Percentiles rank a stretch among this genome's conserved stretches.
Conservation (phyloP, 352 stramenopile genomes). For the Peronospora belbahrii region DNA sequence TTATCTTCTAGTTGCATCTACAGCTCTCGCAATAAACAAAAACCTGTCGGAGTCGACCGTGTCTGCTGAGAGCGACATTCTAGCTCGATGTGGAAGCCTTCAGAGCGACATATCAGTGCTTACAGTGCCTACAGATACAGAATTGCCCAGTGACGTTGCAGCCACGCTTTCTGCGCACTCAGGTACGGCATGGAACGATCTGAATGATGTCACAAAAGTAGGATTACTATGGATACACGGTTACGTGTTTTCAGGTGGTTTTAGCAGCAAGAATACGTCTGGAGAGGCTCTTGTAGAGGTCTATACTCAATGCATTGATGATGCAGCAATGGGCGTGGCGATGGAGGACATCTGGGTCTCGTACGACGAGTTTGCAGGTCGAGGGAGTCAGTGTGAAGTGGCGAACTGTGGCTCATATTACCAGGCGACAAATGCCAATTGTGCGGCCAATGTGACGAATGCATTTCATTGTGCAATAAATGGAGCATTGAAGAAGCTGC, state of each 20-base stretch:
- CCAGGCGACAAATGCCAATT: constrained; percentile 30
- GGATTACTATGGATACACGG: constrained; percentile 41
- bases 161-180: constrained; percentile 13
- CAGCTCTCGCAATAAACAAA: constrained; percentile 10
- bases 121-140: not conserved
- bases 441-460: constrained; percentile 12
- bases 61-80: constrained; percentile 19
- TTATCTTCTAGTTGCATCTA: constrained; percentile 10
- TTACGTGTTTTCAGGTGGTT: constrained; percentile 32
- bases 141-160: constrained; percentile 17
- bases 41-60: not conserved
- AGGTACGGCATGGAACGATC: constrained; percentile 17
- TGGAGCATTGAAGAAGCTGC: constrained; percentile 2
- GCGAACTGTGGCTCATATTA: constrained; percentile 28
- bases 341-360: constrained; percentile 34
- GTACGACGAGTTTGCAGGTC: constrained; percentile 17
- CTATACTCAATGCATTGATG: constrained; percentile 28
- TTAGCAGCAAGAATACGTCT: constrained; percentile 12
- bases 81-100: constrained; percentile 21
- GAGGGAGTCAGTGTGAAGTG: constrained; percentile 12
- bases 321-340: constrained; percentile 1
- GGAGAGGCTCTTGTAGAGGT: constrained; percentile 23
- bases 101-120: constrained; percentile 8
- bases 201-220: constrained; percentile 36
- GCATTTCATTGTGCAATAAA: constrained; percentile 29